A percentile compares a stretch with the other conserved stretches of the same genome.
Conservation (phyloP, 805 yeast species). For the Diddensiella santjacobensis region DNA sequence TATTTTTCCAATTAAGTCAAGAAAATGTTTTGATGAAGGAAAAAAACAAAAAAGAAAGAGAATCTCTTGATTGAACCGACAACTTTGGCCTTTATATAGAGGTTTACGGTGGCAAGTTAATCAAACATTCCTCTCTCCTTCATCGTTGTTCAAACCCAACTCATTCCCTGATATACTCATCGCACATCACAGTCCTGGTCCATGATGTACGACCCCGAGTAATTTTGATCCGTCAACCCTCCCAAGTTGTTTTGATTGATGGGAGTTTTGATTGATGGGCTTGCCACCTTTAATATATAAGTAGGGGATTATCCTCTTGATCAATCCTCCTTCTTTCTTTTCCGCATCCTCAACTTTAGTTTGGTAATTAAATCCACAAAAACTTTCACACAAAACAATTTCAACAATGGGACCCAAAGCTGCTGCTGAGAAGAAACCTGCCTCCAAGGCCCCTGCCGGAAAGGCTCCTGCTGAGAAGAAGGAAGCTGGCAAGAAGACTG, state of each 20-base stretch:
- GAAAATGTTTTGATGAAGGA: slow-evolving; percentile 19
- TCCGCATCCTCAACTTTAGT: slow-evolving; percentile 23
- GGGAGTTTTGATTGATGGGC: not conserved
- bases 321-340: slow-evolving; percentile 17
- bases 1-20: slow-evolving; percentile 22
- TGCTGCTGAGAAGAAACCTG: slow-evolving; percentile 62
- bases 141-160: not conserved
- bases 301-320: slow-evolving; percentile 1
- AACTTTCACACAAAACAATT: slow-evolving; percentile 18
- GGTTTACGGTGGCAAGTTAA: slow-evolving; percentile 2
- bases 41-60: slow-evolving; percentile 17
- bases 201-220: no score
- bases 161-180: no score
- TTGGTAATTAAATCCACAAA: slow-evolving; percentile 27
- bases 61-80: no score
- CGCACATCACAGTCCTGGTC: no score
- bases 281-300: not conserved
- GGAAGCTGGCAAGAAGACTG: slow-evolving; percentile 84
- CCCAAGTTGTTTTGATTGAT: no score
- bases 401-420: slow-evolving; percentile 39
- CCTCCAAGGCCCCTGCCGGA: slow-evolving; percentile 65
- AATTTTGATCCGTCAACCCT: no score
- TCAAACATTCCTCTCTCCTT: not conserved
- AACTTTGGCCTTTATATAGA: no score
- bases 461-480: slow-evolving; percentile 97